Percentiles rank a stretch among this genome's conserved stretches.
phyloP scores from a whole-genome alignment of 192 early-diverging fungal genomes.

The Umbelopsis isabellina region DNA sequence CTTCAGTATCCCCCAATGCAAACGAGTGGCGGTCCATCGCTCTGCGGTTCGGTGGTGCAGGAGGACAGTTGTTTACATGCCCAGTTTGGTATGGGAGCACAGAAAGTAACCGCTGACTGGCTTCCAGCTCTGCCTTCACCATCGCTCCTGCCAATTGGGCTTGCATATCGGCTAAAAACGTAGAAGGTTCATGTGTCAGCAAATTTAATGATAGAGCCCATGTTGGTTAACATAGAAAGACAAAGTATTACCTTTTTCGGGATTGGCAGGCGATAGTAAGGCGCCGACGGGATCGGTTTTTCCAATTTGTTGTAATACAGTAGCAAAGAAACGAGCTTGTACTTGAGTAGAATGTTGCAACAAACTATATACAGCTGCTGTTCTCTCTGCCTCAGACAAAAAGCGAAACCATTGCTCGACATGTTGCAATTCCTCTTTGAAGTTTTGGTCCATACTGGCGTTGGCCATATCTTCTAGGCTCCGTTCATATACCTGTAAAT shows the following conservation, averaged over 20 bases:
- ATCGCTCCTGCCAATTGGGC: conserved; percentile 55
- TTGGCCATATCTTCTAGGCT: conserved; percentile 94
- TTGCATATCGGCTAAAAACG: conserved; percentile 39
- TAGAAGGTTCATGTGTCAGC: not conserved
- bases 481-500: conserved; percentile 88
- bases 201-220: not conserved
- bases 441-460: conserved; percentile 78
- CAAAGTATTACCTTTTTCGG: conserved; percentile 50
- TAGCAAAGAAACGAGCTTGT: conserved; percentile 94
- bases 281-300: conserved; percentile 75
- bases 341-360: conserved; percentile 89
- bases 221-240: not conserved
- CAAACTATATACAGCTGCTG: conserved; percentile 88
- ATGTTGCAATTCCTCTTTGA: conserved; percentile 88
- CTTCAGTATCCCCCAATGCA: conserved; percentile 39
- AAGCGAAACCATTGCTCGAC: conserved; percentile 98
- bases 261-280: conserved; percentile 54
- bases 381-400: conserved; percentile 88
- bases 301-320: conserved; percentile 93
- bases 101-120: conserved; percentile 37
- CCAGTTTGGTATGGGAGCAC: conserved; percentile 42
- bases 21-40: conserved; percentile 39
- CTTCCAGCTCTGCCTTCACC: conserved; percentile 60
- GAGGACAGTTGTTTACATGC: conserved; percentile 33
- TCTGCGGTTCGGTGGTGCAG: conserved; percentile 24